Conservation (phyloP, 345 rosid genomes). For the Erucastrum elatum region DNA sequence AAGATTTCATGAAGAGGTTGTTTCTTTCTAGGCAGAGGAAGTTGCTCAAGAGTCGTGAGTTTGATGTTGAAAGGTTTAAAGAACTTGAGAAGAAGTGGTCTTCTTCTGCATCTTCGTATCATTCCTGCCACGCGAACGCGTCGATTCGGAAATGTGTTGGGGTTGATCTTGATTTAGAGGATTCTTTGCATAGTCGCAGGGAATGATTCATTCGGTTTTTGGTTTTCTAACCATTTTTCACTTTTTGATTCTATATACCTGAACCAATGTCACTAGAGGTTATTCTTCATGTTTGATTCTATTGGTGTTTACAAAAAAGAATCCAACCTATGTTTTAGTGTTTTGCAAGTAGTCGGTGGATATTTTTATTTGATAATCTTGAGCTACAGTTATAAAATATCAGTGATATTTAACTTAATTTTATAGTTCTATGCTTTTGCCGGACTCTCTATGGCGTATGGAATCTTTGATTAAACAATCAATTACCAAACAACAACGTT, state of each 20-base stretch:
- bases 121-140: constrained; percentile 47
- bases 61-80: constrained; percentile 63
- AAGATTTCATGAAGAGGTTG: constrained; percentile 90
- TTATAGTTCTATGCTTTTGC: too few species aligned
- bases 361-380: constrained; percentile 8
- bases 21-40: constrained; percentile 86
- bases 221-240: constrained; percentile 1
- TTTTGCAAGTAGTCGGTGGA: constrained; percentile 5
- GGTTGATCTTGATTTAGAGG: constrained; percentile 66
- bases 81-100: constrained; percentile 68
- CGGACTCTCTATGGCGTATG: too few species aligned
- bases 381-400: neutral
- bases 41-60: constrained; percentile 57
- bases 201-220: constrained; percentile 32
- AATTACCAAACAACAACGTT: too few species aligned
- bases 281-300: constrained; percentile 11
- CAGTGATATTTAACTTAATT: too few species aligned
- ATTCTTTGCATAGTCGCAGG: constrained; percentile 51
- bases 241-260: constrained; percentile 2
- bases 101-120: neutral
- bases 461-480: too few species aligned
- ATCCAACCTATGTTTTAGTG: neutral
- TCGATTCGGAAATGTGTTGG: constrained; percentile 65
- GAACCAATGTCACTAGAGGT: constrained; percentile 1
- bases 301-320: constrained; percentile 20